Percentiles rank a stretch among this genome's conserved stretches.
These are phyloP conservation scores for Eucalyptus viminalis DNA, from an alignment of 345 rosid genomes.

Conservation along the genomic window DNA sequence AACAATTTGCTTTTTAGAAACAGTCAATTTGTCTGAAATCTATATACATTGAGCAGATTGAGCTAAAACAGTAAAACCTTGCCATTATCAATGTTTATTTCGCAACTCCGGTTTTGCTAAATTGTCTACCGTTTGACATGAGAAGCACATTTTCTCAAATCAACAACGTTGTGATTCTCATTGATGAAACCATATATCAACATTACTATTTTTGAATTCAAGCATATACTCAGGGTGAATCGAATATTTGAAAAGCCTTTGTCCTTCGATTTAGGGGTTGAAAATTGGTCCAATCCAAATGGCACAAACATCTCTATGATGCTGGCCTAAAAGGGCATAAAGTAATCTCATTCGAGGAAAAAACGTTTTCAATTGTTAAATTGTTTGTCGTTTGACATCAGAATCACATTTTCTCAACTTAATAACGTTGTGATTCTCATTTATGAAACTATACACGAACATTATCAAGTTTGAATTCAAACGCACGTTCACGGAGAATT, in stretches of 20 bases:
- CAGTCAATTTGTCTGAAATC: neutral
- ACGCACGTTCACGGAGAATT: neutral
- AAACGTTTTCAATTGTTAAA: neutral
- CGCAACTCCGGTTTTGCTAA: neutral
- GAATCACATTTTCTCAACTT: neutral
- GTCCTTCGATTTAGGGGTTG: neutral
- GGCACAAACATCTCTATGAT: neutral
- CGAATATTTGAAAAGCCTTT: neutral
- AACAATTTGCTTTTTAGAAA: neutral
- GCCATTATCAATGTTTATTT: neutral
- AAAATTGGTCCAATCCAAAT: neutral
- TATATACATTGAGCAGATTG: neutral
- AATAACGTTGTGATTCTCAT: neutral
- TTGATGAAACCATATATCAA: neutral
- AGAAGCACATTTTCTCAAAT: neutral
- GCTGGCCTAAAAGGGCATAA: neutral
- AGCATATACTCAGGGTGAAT: neutral
- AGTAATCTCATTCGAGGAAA: neutral
- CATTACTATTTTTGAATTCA: neutral
- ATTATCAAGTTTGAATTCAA: neutral
- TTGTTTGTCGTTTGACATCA: neutral
- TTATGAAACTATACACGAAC: neutral
- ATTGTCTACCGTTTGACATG: neutral
- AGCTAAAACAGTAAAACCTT: neutral
- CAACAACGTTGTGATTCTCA: neutral